Evolutionary conservation across 352 stramenopile species (phyloP), one percentile per base, ranked within the genome.

Genomic region (Pythium oligandrum): DNA sequence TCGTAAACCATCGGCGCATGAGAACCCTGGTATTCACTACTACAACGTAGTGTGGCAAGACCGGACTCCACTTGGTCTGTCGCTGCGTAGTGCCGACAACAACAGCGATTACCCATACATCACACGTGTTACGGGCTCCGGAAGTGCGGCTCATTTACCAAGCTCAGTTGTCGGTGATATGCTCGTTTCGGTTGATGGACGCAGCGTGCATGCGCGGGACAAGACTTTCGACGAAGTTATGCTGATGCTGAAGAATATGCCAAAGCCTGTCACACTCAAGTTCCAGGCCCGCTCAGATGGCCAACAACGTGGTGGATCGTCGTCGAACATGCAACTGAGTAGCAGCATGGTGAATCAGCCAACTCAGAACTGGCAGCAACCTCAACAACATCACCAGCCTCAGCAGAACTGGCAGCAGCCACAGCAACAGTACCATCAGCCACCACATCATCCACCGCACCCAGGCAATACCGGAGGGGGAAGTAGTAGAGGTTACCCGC

Each of bases 221-320:
- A 90, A 86, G 66, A 76, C 79, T 4, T 95, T 95, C 49, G 83
- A 95, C 45, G 84, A 93, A 63, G 81, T 93, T 31, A 95, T 95
- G 84, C 71, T 70, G 33, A 78, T 92, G 68, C 77, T 95, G 47
- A 93, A 93, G 64, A 74, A 80, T 33, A 90, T 95, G 78, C 82
- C 86, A 39, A 95, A 95, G 61, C 84, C 84, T 5, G 59, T 95
- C 47, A 89, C 80, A 38, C 53, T 95, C 34, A 90, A 88, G 62
- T 95, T 95, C 59, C 79, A 94, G 54, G 66, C 76, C 12, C 73
- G 78, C 44, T 68, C 70, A 40, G 62, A 55, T 31, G 49, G 44
- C 10, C 45, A 55, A 26, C 49, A 26, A 9, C 49, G 44, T 9
- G 43, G 48, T 26, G 48, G 48, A 8, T 58, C 53, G 35, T 61